Conservation (phyloP, 2,329 filamentous ascomycete genomes). For the Trichoderma endophyticum region DNA sequence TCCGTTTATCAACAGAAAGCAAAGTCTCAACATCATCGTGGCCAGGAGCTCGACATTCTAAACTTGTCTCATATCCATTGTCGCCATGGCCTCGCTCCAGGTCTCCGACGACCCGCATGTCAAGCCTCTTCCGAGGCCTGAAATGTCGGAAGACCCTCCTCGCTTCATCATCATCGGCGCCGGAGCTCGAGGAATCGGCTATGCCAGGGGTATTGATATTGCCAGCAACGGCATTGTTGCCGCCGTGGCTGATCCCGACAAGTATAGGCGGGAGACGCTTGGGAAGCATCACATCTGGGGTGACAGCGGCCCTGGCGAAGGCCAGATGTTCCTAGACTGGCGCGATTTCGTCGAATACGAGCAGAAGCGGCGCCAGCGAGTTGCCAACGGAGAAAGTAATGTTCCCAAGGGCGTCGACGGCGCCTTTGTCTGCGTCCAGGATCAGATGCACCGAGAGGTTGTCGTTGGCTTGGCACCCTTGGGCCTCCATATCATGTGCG, state of each 20-base stretch:
- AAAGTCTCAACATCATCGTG: neutral
- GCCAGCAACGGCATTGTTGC: constrained; percentile 66
- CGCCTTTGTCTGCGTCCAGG: constrained; percentile 66
- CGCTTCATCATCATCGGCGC: constrained; percentile 79
- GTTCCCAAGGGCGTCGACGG: constrained; percentile 58
- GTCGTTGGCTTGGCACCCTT: constrained; percentile 68
- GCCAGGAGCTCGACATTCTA: neutral
- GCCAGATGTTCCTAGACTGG: constrained; percentile 73
- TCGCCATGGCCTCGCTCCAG: constrained; percentile 27
- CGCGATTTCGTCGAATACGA: constrained; percentile 74
- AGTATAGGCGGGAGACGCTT: constrained; percentile 71
- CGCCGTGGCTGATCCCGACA: constrained; percentile 77
- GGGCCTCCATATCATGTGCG: constrained; percentile 82
- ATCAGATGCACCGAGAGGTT: constrained; percentile 84
- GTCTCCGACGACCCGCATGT: neutral
- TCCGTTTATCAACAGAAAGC: neutral
- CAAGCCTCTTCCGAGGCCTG: constrained; percentile 39
- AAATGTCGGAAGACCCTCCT: constrained; percentile 50
- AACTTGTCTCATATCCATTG: neutral
- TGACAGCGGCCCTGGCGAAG: constrained; percentile 45
- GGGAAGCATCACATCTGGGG: constrained; percentile 73
- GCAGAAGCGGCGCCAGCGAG: constrained; percentile 53
- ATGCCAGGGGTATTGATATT: constrained; percentile 64
- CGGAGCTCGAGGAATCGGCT: constrained; percentile 73
- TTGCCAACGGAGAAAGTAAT: constrained; percentile 43